Conservation (phyloP, 164 flowering plant species). For the Nelumbo lutea region DNA sequence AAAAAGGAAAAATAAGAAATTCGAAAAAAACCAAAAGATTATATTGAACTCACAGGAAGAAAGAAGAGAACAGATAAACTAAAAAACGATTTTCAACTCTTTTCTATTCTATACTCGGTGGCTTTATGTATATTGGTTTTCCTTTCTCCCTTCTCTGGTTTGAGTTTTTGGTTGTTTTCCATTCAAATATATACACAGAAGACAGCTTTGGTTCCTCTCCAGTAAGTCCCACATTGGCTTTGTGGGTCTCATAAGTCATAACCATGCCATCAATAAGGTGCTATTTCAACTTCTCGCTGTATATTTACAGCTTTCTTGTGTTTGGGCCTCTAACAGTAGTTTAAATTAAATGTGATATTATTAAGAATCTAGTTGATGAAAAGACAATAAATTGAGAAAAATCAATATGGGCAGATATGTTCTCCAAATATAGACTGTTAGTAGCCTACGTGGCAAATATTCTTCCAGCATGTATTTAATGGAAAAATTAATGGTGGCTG, state of each 20-base stretch:
- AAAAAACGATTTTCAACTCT: no score
- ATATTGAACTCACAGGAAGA: neutral
- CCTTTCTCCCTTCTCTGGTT: neutral
- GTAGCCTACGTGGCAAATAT: constrained; percentile 7
- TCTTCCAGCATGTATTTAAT: constrained; percentile 2
- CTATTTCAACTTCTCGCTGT: neutral
- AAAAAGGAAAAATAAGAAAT: neutral
- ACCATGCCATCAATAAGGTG: neutral
- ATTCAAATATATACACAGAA: neutral
- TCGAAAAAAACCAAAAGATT: neutral
- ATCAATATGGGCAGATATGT: neutral
- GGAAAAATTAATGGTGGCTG: constrained; percentile 2
- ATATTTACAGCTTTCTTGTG: neutral
- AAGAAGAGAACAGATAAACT: neutral
- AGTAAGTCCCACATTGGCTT: neutral
- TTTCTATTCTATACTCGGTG: no score
- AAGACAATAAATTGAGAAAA: neutral
- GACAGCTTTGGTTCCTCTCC: neutral
- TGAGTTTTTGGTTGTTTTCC: neutral
- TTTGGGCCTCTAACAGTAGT: neutral
- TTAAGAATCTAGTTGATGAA: neutral
- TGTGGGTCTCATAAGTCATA: neutral
- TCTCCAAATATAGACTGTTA: neutral
- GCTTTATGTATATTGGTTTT: neutral
- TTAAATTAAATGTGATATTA: no score